A percentile compares a stretch with the other conserved stretches of the same genome.
Evolutionary conservation across 169 alveolate genomes (phyloP).

Genomic region (Theileria luwenshuni): DNA sequence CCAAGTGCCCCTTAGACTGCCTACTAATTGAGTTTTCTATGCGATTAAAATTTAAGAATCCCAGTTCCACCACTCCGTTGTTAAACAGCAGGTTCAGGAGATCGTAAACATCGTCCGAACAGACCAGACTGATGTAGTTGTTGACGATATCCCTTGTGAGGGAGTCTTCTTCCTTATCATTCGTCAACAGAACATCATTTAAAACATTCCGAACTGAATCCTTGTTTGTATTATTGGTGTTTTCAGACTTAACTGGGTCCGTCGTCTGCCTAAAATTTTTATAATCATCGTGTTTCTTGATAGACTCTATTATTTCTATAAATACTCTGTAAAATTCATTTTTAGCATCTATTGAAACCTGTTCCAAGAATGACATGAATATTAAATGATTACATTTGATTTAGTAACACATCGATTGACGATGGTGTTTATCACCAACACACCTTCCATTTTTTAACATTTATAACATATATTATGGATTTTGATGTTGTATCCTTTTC

Average conservation of each 20-base stretch:
- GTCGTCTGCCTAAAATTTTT: not conserved
- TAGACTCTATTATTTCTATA: conserved; percentile 23
- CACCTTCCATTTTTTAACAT: not conserved
- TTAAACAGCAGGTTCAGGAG: conserved; percentile 29
- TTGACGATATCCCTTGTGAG: not conserved
- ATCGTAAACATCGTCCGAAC: conserved; percentile 50
- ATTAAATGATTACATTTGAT: not conserved
- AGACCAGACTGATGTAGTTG: conserved; percentile 24
- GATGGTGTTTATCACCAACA: not conserved
- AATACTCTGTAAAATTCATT: conserved; percentile 28
- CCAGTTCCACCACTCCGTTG: conserved; percentile 33
- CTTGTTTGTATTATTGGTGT: not conserved
- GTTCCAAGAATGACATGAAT: conserved; percentile 49
- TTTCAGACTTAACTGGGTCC: not conserved
- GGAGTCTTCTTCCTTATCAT: conserved; percentile 2
- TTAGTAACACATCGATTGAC: not conserved
- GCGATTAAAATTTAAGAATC: conserved; percentile 19
- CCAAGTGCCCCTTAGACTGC: not conserved
- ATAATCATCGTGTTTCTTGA: conserved; percentile 17
- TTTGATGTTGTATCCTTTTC: conserved; percentile 52
- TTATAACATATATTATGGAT: conserved; percentile 27
- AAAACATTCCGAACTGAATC: conserved; percentile 9
- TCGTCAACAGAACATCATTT: not conserved
- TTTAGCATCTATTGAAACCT: conserved; percentile 42
- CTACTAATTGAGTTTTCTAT: conserved; percentile 10